Evolutionary conservation across 768 basidiomycete species (phyloP), one percentile per base, ranked within the genome.

Genomic region (Termitomyces sp.): DNA sequence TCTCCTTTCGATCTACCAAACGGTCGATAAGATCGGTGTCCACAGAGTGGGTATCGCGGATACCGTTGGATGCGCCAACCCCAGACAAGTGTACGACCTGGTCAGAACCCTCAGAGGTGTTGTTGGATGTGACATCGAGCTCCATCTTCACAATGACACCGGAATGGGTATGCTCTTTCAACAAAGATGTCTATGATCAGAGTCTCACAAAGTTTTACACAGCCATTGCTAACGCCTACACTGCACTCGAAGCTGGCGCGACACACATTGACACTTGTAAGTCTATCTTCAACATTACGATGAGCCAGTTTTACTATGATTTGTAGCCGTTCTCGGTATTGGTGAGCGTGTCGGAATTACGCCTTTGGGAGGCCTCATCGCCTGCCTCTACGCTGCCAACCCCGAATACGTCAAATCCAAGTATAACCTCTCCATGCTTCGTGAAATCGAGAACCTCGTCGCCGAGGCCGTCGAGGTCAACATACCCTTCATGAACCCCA

Each of bases 341-440:
- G 97, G 97, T 64, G 97, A 99, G 75, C 90, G 97, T 68, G 97
- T 98, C 63, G 97, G 97, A 60, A 99, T 99, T 73, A 98, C 97
- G 28, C 93, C 97, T 64, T 88, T 98, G 13, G 97, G 97, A 50
- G 97, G 96, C 53, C 85, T 99, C 59, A 85, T 99, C 57, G 96
- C 97, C 22, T 95, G 97, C 74, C 84, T 99, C 67, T 94, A 96
- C 69, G 93, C 94, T 59, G 94, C 93, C 68, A 87, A 98, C 77
- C 96, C 96, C 26, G 97, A 98, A 70, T 98, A 98, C 71, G 96
- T 98, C 86, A 98, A 98, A 83, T 73, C 83, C 84, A 99, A 99
- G 87, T 99, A 98, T 81, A 97, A 98, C 75, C 85, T 98, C 45
- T 75, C 84, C 59, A 95, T 96, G 92, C 88, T 99, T 55, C 91